Evolutionary conservation across 371 early-diverging fungal species (phyloP).

Genomic region (Rhizopus stolonifer): DNA sequence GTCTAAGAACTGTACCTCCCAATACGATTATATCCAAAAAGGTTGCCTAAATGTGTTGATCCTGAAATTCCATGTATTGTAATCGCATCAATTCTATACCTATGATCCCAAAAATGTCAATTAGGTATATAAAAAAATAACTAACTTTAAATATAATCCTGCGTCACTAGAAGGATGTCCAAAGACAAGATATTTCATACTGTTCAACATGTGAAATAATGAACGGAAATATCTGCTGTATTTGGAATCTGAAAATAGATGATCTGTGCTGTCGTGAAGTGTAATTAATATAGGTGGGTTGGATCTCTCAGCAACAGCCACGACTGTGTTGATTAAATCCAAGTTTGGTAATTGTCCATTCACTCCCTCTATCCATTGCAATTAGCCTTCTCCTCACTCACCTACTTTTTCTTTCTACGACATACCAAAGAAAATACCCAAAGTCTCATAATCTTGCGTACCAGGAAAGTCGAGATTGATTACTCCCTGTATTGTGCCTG

Average conservation of each 20-base stretch:
- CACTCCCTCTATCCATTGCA: constrained; percentile 68
- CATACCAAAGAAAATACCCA: constrained; percentile 81
- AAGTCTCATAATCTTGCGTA: constrained; percentile 61
- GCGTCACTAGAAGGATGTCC: constrained; percentile 74
- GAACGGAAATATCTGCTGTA: constrained; percentile 40
- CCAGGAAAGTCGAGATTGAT: constrained; percentile 85
- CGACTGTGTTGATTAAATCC: constrained; percentile 83
- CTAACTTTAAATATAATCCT: constrained; percentile 66
- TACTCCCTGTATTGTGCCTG: constrained; percentile 88
- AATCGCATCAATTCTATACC: constrained; percentile 85
- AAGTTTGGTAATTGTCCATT: constrained; percentile 94
- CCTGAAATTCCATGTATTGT: constrained; percentile 66
- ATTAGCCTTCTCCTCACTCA: background rate
- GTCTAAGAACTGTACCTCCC: constrained; percentile 59
- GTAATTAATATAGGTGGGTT: constrained; percentile 52
- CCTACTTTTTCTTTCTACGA: background rate
- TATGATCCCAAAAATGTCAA: constrained; percentile 10
- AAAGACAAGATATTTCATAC: constrained; percentile 69
- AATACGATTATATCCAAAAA: constrained; percentile 57
- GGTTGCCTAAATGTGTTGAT: constrained; percentile 31
- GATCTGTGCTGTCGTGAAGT: constrained; percentile 33
- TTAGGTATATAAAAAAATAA: background rate
- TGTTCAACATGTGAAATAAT: constrained; percentile 52
- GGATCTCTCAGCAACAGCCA: constrained; percentile 44
- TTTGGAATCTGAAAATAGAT: constrained; percentile 17